These are phyloP conservation scores for Oryza brachyantha DNA, from an alignment of 176 grass and related monocot genomes.

Conservation along the genomic window DNA sequence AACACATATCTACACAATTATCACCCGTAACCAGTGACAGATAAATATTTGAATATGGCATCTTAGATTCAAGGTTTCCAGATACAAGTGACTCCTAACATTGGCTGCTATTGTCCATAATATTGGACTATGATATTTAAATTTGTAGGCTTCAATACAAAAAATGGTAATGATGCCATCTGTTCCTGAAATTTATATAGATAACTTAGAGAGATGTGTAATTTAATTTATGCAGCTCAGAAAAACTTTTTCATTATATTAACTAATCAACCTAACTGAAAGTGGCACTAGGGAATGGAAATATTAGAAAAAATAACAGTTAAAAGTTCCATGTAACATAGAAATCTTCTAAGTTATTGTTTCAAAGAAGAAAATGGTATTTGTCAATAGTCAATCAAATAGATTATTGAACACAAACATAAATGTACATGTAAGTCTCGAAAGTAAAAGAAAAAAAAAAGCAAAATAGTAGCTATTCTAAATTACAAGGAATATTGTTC, in stretches of 20 bases:
- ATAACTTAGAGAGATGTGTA: background rate
- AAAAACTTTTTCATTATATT: background rate
- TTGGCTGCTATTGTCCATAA: background rate
- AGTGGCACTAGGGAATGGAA: background rate
- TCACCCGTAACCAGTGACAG: background rate
- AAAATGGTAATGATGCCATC: background rate
- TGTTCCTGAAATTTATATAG: background rate
- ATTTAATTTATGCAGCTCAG: constrained; percentile 2
- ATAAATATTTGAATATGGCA: background rate
- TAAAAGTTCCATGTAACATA: background rate
- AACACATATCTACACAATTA: background rate
- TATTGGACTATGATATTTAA: background rate
- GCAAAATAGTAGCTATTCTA: background rate
- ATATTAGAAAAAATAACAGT: no score
- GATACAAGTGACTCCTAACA: background rate
- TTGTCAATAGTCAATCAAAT: background rate
- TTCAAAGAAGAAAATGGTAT: background rate
- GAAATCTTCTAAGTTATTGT: background rate
- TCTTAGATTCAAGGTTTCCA: background rate
- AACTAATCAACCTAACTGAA: background rate
- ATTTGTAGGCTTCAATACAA: background rate
- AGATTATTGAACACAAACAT: background rate
- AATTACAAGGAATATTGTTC: background rate
- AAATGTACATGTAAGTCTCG: background rate
- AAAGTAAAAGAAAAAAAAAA: background rate